Evolutionary conservation across 306 rosid genomes (phyloP), one percentile per base, ranked within the genome.

Genomic region (Biancaea sappan): DNA sequence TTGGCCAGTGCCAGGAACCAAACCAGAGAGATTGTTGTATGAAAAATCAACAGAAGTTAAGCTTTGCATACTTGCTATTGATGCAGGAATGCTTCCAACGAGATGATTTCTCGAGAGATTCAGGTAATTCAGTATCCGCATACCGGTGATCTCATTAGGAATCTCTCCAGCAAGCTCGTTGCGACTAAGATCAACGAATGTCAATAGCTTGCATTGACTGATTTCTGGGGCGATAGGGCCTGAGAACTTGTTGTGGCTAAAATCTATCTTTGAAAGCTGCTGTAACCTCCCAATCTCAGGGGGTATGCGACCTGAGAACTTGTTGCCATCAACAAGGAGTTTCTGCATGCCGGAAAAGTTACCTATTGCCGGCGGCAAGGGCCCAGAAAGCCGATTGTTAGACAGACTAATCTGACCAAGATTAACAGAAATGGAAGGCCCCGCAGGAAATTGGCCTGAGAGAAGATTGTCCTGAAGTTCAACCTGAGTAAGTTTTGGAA

Each of bases 1-100:
- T 75, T 94, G 98, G 13, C 98, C 97, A 12, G 96, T 91, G 5
- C 98, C 89, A 6, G 96, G 98, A 77, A 94, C 98, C 84, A 91
- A 83, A 74, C 97, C 97, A 48, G 98, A 88, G 82, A 94, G 92
- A 83, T 91, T 89, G 80, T 94, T 94, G 25, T 86, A 94, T 0
- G 98, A 94, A 77, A 94, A 94, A 80, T 94, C 98, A 58, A 91
- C 98, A 1, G 97, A 94, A 3, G 98, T 94, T 64, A 91, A 80
- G 77, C 98, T 94, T 53, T 94, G 98, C 97, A 94, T 94, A 14
- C 88, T 67, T 1, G 98, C 71, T 38, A 94, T 87, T 6, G 97
- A 84, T 4, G 88, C 34, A 0, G 98, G 98, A 70, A 94, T 89
- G 60, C 82, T 81, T 21, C 98, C 98, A 22, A 91, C 74, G 2